These are phyloP conservation scores for Fagus crenata DNA, from an alignment of 306 rosid species.

Conservation along the genomic window DNA sequence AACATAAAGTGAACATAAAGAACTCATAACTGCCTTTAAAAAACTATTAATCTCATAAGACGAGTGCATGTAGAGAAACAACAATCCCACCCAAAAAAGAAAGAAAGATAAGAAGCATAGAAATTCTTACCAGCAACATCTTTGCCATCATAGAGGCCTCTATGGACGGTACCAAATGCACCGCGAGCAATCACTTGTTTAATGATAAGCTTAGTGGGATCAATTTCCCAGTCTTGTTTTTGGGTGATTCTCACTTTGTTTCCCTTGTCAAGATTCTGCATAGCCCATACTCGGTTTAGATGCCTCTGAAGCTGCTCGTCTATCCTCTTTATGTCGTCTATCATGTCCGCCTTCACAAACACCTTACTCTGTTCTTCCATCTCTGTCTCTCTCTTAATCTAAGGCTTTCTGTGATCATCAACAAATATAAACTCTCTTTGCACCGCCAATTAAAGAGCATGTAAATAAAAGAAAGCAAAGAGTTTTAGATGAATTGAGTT, in stretches of 20 bases:
- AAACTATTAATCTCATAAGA: not conserved
- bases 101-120: not conserved
- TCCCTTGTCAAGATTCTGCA: not conserved
- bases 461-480: not conserved
- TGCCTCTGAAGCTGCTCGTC: not conserved
- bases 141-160: not conserved
- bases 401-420: not conserved
- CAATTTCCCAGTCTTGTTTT: slow-evolving; percentile 7
- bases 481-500: not conserved
- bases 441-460: too few relatives aligned
- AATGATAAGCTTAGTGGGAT: not conserved
- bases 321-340: not conserved
- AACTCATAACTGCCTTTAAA: not conserved
- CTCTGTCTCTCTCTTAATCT: not conserved
- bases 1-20: not conserved
- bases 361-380: not conserved
- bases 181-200: slow-evolving; percentile 4
- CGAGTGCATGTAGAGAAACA: not conserved
- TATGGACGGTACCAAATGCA: not conserved
- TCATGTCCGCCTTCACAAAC: not conserved
- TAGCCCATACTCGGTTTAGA: not conserved
- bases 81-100: not conserved
- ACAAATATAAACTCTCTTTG: too few relatives aligned
- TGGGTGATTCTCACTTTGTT: not conserved
- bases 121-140: not conserved